Percentiles rank a stretch among this genome's conserved stretches.
Evolutionary conservation across 2,329 filamentous ascomycete genomes (phyloP).

Genomic region (Diaporthe humulicola): DNA sequence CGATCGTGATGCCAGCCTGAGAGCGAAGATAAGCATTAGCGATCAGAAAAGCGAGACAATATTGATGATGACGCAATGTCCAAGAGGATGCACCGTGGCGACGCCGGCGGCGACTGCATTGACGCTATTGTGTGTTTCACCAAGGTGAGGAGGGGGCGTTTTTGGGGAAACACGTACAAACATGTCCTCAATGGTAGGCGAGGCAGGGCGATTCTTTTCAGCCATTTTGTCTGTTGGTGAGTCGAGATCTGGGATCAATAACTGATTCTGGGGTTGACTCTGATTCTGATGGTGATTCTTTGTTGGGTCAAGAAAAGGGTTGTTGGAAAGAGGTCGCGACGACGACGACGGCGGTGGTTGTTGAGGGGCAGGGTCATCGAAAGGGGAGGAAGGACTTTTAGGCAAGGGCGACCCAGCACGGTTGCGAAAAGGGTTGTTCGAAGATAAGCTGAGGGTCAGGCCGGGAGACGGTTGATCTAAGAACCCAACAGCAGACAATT

Average conservation of each 20-base stretch:
- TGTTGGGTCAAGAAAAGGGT: conserved; percentile 79
- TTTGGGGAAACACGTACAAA: conserved; percentile 73
- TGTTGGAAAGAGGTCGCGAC: conserved; percentile 74
- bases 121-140: conserved; percentile 28
- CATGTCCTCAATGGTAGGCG: conserved; percentile 75
- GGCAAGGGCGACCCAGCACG: conserved; percentile 73
- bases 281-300: conserved; percentile 45
- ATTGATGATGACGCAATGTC: conserved; percentile 9
- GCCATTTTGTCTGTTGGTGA: conserved; percentile 57
- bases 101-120: conserved; percentile 12
- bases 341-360: conserved; percentile 29
- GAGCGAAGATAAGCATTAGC: conserved; percentile 49
- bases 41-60: not conserved
- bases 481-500: conserved; percentile 45
- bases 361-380: conserved; percentile 67
- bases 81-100: not conserved
- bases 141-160: conserved; percentile 17
- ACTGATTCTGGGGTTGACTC: conserved; percentile 45
- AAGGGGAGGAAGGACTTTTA: conserved; percentile 64
- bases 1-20: conserved; percentile 77
- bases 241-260: conserved; percentile 45
- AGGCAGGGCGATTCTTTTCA: conserved; percentile 59
- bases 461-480: conserved; percentile 64
- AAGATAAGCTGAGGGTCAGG: conserved; percentile 77
- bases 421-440: conserved; percentile 87